Evolutionary conservation across 495 filamentous ascomycete genomes (phyloP).

Genomic region (Neurospora sp.): DNA sequence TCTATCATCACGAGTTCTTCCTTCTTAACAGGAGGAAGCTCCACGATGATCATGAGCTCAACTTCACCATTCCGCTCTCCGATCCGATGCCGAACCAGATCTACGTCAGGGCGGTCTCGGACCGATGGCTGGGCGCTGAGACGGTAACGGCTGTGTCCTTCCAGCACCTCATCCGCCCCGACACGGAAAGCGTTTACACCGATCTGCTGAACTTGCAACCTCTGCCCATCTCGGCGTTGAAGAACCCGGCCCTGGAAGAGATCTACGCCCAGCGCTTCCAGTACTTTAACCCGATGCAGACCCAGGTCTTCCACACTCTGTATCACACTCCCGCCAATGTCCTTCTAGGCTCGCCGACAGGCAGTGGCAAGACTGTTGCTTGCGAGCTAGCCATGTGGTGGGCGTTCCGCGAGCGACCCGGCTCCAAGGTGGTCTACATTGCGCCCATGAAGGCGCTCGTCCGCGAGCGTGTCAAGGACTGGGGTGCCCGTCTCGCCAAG

Average conservation of each 20-base stretch:
- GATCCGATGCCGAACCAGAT: slow-evolving; percentile 92
- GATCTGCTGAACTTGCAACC: slow-evolving; percentile 89
- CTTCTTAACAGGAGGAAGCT: slow-evolving; percentile 82
- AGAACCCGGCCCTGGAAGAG: slow-evolving; percentile 78
- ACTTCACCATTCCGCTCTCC: slow-evolving; percentile 91
- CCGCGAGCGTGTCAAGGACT: slow-evolving; percentile 92
- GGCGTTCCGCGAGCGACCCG: slow-evolving; percentile 92
- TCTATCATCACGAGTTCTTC: slow-evolving; percentile 97
- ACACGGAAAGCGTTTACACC: slow-evolving; percentile 95
- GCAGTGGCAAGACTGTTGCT: slow-evolving; percentile 93
- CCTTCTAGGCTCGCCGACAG: slow-evolving; percentile 90
- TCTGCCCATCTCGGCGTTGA: slow-evolving; percentile 74
- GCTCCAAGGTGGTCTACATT: slow-evolving; percentile 97
- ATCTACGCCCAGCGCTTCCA: slow-evolving; percentile 81
- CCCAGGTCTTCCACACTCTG: slow-evolving; percentile 91
- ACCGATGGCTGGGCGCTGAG: slow-evolving; percentile 96
- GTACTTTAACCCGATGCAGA: slow-evolving; percentile 99
- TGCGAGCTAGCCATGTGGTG: slow-evolving; percentile 99
- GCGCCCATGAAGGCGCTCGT: slow-evolving; percentile 99
- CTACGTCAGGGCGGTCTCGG: slow-evolving; percentile 86
- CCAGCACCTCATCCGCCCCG: slow-evolving; percentile 92
- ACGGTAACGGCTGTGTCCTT: slow-evolving; percentile 92
- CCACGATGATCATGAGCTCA: slow-evolving; percentile 88
- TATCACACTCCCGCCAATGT: slow-evolving; percentile 90
- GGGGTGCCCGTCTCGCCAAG: slow-evolving; percentile 70